phyloP scores from a whole-genome alignment of 2,329 filamentous ascomycete genomes.

The Grosmannia huntii region DNA sequence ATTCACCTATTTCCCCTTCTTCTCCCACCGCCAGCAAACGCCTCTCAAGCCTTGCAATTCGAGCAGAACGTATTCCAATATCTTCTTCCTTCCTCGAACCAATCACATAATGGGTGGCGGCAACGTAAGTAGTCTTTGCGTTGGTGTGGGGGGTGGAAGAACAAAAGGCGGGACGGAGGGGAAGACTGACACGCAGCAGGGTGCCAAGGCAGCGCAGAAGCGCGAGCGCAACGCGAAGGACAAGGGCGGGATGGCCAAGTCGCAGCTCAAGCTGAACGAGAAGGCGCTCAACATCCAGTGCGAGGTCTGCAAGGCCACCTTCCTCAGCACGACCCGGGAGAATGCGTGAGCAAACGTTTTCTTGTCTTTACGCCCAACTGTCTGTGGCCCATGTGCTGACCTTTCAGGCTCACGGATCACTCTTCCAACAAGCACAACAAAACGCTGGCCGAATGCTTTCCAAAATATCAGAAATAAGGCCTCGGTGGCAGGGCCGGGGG shows the following conservation, averaged over 20 bases:
- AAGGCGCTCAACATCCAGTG: slow-evolving; percentile 67
- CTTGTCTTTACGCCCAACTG: no score
- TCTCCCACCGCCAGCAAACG: no score
- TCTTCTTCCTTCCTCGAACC: neutral
- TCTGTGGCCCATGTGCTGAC: slow-evolving; percentile 9
- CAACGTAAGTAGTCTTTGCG: slow-evolving; percentile 16
- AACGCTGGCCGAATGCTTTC: slow-evolving; percentile 59
- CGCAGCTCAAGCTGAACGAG: slow-evolving; percentile 58
- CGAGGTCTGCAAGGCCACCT: slow-evolving; percentile 63
- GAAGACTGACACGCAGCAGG: slow-evolving; percentile 12
- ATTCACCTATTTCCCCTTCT: no score
- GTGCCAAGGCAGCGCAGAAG: slow-evolving; percentile 42
- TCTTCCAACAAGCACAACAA: slow-evolving; percentile 68
- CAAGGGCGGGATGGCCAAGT: slow-evolving; percentile 38
- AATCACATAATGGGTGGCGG: slow-evolving; percentile 20
- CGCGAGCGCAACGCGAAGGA: slow-evolving; percentile 60
- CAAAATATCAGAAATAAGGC: slow-evolving; percentile 24
- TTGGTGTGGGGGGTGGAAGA: neutral
- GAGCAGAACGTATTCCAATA: no score
- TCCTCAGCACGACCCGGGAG: slow-evolving; percentile 64
- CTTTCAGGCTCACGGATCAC: slow-evolving; percentile 51
- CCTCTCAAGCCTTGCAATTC: no score
- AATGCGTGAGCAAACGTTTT: slow-evolving; percentile 40
- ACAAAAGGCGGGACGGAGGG: neutral
- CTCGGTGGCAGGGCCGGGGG: neutral